These are phyloP conservation scores for Vicia sativa DNA, from an alignment of 306 rosid species.

Conservation along the genomic window DNA sequence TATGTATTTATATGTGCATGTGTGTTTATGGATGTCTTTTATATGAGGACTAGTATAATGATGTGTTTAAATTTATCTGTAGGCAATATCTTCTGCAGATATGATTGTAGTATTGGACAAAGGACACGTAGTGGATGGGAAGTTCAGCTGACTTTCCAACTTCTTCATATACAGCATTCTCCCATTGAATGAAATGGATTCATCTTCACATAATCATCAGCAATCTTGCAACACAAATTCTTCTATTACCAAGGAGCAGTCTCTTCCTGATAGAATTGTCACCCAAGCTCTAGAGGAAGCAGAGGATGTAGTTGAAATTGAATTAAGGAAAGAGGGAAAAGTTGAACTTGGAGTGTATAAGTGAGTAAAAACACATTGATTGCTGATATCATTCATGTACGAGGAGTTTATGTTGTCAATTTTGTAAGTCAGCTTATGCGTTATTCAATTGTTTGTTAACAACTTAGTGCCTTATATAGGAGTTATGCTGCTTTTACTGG, in stretches of 20 bases:
- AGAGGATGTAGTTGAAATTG: constrained; percentile 68
- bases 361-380: constrained; percentile 52
- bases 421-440: constrained; percentile 14
- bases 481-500: constrained; percentile 81
- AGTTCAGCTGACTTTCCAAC: constrained; percentile 51
- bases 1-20: neutral
- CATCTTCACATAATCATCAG: constrained; percentile 40
- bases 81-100: constrained; percentile 91
- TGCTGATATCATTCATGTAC: constrained; percentile 8
- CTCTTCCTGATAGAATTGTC: constrained; percentile 44
- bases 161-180: constrained; percentile 60
- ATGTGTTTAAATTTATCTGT: constrained; percentile 37
- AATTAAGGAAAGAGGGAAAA: constrained; percentile 83
- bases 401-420: constrained; percentile 20
- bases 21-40: neutral
- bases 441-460: constrained; percentile 26
- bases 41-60: constrained; percentile 21
- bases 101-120: constrained; percentile 74
- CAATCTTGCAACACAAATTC: constrained; percentile 47
- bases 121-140: constrained; percentile 82
- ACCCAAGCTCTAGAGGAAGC: constrained; percentile 41
- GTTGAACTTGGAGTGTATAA: constrained; percentile 80
- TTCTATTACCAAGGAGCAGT: constrained; percentile 39
- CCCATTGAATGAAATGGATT: constrained; percentile 82
- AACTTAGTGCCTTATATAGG: constrained; percentile 52